Conservation (phyloP, 768 basidiomycete species). For the Antrodiella citrinella region DNA sequence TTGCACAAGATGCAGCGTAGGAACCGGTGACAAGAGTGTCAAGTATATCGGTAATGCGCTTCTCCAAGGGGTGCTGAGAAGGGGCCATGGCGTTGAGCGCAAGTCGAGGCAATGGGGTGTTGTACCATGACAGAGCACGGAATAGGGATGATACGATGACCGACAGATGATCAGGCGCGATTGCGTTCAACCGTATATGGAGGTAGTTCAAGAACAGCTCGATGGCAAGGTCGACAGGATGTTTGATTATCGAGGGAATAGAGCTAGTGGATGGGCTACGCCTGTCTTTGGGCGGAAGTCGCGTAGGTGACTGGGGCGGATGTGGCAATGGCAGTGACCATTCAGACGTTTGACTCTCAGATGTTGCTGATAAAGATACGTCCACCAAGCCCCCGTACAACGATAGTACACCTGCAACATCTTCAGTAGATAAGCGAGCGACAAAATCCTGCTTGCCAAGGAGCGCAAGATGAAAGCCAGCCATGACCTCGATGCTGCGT, state of each 20-base stretch:
- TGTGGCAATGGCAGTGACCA: slow-evolving; percentile 1
- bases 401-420: slow-evolving; percentile 44
- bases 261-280: slow-evolving; percentile 59
- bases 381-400: slow-evolving; percentile 58
- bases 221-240: slow-evolving; percentile 55
- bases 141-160: slow-evolving; percentile 67
- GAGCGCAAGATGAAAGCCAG: slow-evolving; percentile 45
- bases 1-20: slow-evolving; percentile 57
- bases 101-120: slow-evolving; percentile 60
- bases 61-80: slow-evolving; percentile 33
- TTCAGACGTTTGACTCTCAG: slow-evolving; percentile 8
- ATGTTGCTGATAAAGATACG: slow-evolving; percentile 31
- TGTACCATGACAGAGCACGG: slow-evolving; percentile 56
- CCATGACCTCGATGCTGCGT: slow-evolving; percentile 53
- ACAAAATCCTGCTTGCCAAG: slow-evolving; percentile 44
- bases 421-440: slow-evolving; percentile 53
- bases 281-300: slow-evolving; percentile 34
- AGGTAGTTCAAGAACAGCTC: slow-evolving; percentile 59
- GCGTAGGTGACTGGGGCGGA: slow-evolving; percentile 23
- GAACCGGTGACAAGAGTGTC: slow-evolving; percentile 54
- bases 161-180: slow-evolving; percentile 45
- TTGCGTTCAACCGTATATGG: slow-evolving; percentile 47
- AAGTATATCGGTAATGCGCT: slow-evolving; percentile 48
- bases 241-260: slow-evolving; percentile 29
- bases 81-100: slow-evolving; percentile 37